Percentiles rank a stretch among this genome's conserved stretches.
phyloP scores from a whole-genome alignment of 2,329 filamentous ascomycete species.

The Allantophomopsis cytisporea region DNA sequence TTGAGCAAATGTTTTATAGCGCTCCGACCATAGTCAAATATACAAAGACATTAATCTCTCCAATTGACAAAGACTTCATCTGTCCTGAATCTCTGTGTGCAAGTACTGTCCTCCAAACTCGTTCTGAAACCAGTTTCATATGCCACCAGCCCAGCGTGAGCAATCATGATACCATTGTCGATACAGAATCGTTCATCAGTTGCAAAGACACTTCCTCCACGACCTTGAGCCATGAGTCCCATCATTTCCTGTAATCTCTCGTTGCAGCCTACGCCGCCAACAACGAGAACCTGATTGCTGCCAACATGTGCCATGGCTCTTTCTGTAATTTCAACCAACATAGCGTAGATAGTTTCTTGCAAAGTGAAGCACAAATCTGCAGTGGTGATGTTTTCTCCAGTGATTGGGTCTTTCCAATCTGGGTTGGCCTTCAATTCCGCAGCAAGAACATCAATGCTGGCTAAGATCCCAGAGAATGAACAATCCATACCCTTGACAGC shows the following conservation, averaged over 20 bases:
- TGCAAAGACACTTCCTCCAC: conserved; percentile 82
- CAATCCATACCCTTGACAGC: conserved; percentile 88
- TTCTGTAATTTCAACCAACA: conserved; percentile 85
- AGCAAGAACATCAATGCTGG: conserved; percentile 68
- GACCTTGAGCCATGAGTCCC: conserved; percentile 82
- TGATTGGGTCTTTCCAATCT: conserved; percentile 24
- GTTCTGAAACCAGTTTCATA: conserved; percentile 46
- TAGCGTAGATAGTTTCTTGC: conserved; percentile 90
- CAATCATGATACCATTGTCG: conserved; percentile 99
- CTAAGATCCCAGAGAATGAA: conserved; percentile 86
- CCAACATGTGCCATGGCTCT: conserved; percentile 97
- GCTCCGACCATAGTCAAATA: too few relatives aligned
- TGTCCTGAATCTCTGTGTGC: conserved; percentile 71
- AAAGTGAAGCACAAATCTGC: conserved; percentile 87
- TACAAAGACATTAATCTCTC: conserved; percentile 39
- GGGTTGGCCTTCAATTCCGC: conserved; percentile 41
- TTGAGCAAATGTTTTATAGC: too few relatives aligned
- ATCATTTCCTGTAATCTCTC: conserved; percentile 96
- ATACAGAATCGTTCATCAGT: conserved; percentile 98
- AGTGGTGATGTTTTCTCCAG: conserved; percentile 49
- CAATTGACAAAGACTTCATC: conserved; percentile 72
- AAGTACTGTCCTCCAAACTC: conserved; percentile 66
- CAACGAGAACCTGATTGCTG: conserved; percentile 78
- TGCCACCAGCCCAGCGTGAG: conserved; percentile 81
- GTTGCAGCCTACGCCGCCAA: conserved; percentile 93